Base-by-base conservation (phyloP, 768 basidiomycete genomes). In the Leccinum sublutescens region DNA sequence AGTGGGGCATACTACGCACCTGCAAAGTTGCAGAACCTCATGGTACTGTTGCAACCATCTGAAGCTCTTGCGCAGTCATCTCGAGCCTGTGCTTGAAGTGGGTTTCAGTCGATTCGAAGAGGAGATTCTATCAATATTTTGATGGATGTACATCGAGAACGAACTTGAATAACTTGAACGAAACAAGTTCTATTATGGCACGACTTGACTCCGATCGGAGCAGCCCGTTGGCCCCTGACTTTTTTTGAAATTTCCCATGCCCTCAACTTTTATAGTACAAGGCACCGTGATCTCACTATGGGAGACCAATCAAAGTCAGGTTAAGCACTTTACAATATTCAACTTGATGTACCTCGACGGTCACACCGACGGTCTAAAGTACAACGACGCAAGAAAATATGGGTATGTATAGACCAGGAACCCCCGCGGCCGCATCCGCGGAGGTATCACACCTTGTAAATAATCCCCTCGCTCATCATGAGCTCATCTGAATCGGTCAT, bases 381-480 rank as follows among this genome's bases (percentile, higher is more conserved):
- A 57, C 53, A 52, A 52, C 38, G 4, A 50, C 55, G 47, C 33
- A 25, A 21, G 3, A 36, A 51, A 11, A 33, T 29, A 11, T 43
- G n/a, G 38, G 27, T 8, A 36, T 53, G 27, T 8, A 36, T 53
- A 52, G 48, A 34, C 43, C 23, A 8, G 23, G 45, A 56, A 25
- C 11, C 52, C 52, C 34, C 23, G 49, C 36, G n/a, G 45, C 9
- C 17, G 54, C 54, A 12, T 34, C 58, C 51, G 45, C 53, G 49
- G 52, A 21, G 48, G 50, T 57, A 56, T 75, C 77, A 93, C 57
- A 93, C 84, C 73, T 87, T 93, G 78, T 95, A 95, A 55, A 95
- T 82, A 57, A 92, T 85, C 33, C 88, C 90, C 33, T 91, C 92
- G 63, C 88, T 89, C 66, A 93, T 80, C 91, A 97, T 93, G 62